phyloP scores from a whole-genome alignment of 805 yeast genomes.

The Yarrowia hollandica region DNA sequence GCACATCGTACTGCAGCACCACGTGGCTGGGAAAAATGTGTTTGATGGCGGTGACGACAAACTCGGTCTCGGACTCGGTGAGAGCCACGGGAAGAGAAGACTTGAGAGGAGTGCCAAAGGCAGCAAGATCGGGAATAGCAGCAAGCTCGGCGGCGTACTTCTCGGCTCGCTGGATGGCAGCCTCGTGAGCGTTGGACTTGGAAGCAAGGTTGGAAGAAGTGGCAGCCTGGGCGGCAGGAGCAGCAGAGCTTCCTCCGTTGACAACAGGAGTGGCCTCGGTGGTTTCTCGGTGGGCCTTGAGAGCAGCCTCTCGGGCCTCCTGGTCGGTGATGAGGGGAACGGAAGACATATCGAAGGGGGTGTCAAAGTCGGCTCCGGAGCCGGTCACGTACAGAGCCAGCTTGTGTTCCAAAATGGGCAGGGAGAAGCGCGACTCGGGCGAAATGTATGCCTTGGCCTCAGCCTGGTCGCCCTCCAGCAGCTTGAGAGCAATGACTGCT shows the following conservation, averaged over 20 bases:
- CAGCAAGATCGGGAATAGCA: slow-evolving; percentile 68
- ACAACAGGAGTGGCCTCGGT: slow-evolving; percentile 54
- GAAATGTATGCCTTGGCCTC: slow-evolving; percentile 53
- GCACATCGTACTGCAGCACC: slow-evolving; percentile 77
- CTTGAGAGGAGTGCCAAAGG: slow-evolving; percentile 73
- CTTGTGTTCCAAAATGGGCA: slow-evolving; percentile 75
- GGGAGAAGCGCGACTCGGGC: slow-evolving; percentile 68
- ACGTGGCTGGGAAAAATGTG: slow-evolving; percentile 75
- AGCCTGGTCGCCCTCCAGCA: slow-evolving; percentile 50
- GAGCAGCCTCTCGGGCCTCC: slow-evolving; percentile 42
- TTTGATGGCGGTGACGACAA: slow-evolving; percentile 79
- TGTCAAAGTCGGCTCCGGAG: slow-evolving; percentile 46
- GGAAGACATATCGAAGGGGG: slow-evolving; percentile 68
- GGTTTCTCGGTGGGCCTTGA: slow-evolving; percentile 53
- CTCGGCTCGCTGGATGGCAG: slow-evolving; percentile 32
- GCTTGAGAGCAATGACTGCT: slow-evolving; percentile 79
- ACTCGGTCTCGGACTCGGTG: slow-evolving; percentile 92
- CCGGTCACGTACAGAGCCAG: slow-evolving; percentile 67
- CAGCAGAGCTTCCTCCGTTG: slow-evolving; percentile 40
- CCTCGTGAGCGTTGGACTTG: slow-evolving; percentile 32
- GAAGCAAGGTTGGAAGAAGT: slow-evolving; percentile 32
- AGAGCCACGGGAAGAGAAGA: slow-evolving; percentile 64
- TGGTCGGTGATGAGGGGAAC: slow-evolving; percentile 55
- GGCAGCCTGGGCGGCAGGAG: slow-evolving; percentile 40
- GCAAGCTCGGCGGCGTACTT: slow-evolving; percentile 67